These are phyloP conservation scores for Colletotrichum theobromicola DNA, from an alignment of 2,329 filamentous ascomycete species.

Conservation along the genomic window DNA sequence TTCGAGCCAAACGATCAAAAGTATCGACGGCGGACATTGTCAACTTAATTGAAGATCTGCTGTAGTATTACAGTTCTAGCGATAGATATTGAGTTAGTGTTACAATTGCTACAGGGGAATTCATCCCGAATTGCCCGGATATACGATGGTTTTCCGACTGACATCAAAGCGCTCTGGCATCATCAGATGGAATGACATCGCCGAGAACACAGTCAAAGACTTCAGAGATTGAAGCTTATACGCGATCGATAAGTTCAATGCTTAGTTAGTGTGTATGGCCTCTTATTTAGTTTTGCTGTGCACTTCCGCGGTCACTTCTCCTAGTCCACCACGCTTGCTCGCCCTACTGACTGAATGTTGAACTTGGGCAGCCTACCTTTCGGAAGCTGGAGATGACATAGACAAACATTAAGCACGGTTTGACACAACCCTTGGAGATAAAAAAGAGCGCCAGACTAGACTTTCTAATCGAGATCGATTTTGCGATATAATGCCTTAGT, in stretches of 20 bases:
- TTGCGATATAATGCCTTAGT: background rate
- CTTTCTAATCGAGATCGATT: accelerated
- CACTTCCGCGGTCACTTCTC: accelerated
- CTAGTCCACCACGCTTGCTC: background rate
- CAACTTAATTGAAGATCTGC: background rate
- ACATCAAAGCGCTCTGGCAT: background rate
- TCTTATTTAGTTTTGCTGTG: background rate
- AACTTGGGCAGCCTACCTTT: too few species aligned
- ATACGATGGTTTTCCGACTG: background rate
- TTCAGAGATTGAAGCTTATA: background rate
- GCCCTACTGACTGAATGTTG: too few species aligned
- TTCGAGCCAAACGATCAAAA: background rate
- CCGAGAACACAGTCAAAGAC: background rate
- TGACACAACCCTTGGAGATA: background rate
- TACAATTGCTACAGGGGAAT: background rate
- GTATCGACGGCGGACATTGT: background rate
- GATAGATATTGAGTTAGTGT: background rate
- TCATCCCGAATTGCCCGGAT: background rate
- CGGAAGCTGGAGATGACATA: background rate
- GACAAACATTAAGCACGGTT: background rate
- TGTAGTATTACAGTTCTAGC: background rate
- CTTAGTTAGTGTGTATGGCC: background rate
- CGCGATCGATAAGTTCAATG: background rate
- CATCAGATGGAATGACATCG: background rate
- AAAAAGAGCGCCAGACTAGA: accelerated